Percentiles rank a stretch among this genome's conserved stretches.
phyloP scores from a whole-genome alignment of 177 flowering plant genomes.

The Vitis hybrid region DNA sequence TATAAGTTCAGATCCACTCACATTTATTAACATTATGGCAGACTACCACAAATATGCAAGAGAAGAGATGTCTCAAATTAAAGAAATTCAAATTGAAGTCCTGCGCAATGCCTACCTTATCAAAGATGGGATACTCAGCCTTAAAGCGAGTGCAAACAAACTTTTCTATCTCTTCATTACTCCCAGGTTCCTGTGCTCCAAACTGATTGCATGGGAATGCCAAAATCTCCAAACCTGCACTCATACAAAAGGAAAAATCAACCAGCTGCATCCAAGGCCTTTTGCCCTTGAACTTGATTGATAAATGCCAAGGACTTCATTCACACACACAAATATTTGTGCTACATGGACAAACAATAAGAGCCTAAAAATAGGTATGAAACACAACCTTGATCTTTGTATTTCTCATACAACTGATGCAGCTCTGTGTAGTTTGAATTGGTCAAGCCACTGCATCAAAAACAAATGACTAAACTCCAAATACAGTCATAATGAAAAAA shows the following conservation, averaged over 20 bases:
- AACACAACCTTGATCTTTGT: slow-evolving; percentile 71
- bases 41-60: too few species aligned
- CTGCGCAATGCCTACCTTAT: slow-evolving; percentile 54
- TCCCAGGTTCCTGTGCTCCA: slow-evolving; percentile 84
- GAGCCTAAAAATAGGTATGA: background rate
- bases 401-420: slow-evolving; percentile 57
- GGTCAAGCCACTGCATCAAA: slow-evolving; percentile 68
- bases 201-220: slow-evolving; percentile 98
- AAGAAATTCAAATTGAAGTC: background rate
- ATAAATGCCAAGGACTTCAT: background rate
- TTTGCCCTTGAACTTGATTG: too few species aligned
- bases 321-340: background rate
- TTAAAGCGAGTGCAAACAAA: slow-evolving; percentile 89
- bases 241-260: background rate
- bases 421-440: slow-evolving; percentile 83
- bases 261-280: background rate
- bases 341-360: background rate
- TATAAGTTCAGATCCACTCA: too few species aligned
- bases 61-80: background rate
- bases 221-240: slow-evolving; percentile 67
- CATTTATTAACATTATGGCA: too few species aligned
- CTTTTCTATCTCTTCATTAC: slow-evolving; percentile 63
- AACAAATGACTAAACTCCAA: background rate
- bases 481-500: too few species aligned
- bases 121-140: slow-evolving; percentile 89